Evolutionary conservation across 345 rosid genomes (phyloP).

Genomic region (Eutrema yunnanense): DNA sequence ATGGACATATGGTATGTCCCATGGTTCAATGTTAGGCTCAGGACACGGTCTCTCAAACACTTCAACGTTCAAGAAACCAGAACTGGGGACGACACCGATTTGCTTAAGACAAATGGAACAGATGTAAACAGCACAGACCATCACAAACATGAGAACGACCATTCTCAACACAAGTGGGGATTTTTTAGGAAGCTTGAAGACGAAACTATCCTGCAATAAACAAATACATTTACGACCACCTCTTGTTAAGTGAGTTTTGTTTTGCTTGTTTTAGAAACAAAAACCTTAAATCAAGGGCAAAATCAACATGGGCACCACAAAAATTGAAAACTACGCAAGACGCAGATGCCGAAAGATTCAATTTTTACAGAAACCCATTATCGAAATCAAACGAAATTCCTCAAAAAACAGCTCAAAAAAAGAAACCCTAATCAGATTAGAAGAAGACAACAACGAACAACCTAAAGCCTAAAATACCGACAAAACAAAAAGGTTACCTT

Average conservation of each 20-base stretch:
- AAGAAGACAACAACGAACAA: not conserved
- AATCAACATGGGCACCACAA: not conserved
- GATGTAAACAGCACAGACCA: slow-evolving; percentile 79
- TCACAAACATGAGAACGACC: slow-evolving; percentile 73
- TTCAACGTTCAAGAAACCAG: slow-evolving; percentile 46
- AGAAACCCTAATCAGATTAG: slow-evolving; percentile 35
- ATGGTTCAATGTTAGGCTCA: slow-evolving; percentile 68
- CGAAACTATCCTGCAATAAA: slow-evolving; percentile 60
- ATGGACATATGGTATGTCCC: slow-evolving; percentile 92
- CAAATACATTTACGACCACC: not conserved
- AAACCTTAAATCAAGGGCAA: slow-evolving; percentile 3
- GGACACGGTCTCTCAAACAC: slow-evolving; percentile 62
- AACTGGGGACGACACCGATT: slow-evolving; percentile 44
- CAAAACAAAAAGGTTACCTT: slow-evolving; percentile 44
- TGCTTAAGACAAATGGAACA: slow-evolving; percentile 81
- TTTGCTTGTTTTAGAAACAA: slow-evolving; percentile 15
- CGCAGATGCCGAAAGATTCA: slow-evolving; percentile 4
- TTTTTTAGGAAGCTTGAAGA: slow-evolving; percentile 72
- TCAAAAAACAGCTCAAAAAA: slow-evolving; percentile 2
- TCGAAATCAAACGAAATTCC: not conserved
- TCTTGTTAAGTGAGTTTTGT: not conserved
- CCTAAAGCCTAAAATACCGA: not conserved
- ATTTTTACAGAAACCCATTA: slow-evolving; percentile 4
- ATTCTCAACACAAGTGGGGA: slow-evolving; percentile 75
- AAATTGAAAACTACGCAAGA: not conserved